phyloP scores from a whole-genome alignment of 768 basidiomycete species.

The Tylopilus sp. region DNA sequence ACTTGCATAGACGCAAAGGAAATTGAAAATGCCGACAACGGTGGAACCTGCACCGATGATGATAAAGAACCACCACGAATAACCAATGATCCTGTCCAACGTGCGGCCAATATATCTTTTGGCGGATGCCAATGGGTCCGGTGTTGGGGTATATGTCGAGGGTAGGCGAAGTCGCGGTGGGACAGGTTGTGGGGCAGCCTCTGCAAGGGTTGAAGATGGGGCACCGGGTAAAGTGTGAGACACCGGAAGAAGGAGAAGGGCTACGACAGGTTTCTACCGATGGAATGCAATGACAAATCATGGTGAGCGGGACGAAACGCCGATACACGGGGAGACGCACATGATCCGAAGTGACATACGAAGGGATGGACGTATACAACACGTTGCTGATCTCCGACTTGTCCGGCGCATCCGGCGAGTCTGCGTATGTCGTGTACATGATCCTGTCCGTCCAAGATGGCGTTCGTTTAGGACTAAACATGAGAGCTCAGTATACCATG shows the following conservation, averaged over 20 bases:
- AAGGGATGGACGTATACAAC: slow-evolving; percentile 76
- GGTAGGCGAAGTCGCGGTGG: slow-evolving; percentile 51
- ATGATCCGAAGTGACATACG: slow-evolving; percentile 89
- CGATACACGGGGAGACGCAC: slow-evolving; percentile 38
- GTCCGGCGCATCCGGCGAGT: slow-evolving; percentile 50
- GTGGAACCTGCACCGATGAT: slow-evolving; percentile 75
- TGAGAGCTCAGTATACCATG: neutral
- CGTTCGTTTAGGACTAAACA: slow-evolving; percentile 56
- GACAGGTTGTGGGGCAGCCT: slow-evolving; percentile 21
- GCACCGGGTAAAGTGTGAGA: slow-evolving; percentile 24
- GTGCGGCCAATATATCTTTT: slow-evolving; percentile 65
- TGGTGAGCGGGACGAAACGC: neutral
- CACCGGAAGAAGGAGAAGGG: slow-evolving; percentile 61
- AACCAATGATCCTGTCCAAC: slow-evolving; percentile 74
- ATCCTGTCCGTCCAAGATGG: slow-evolving; percentile 96
- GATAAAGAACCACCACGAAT: slow-evolving; percentile 74
- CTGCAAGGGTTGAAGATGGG: slow-evolving; percentile 14
- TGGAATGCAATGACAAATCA: neutral
- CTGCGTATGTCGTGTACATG: slow-evolving; percentile 74
- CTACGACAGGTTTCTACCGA: slow-evolving; percentile 80
- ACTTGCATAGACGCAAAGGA: slow-evolving; percentile 60
- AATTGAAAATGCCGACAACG: slow-evolving; percentile 68
- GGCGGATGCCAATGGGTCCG: slow-evolving; percentile 49
- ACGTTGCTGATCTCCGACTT: slow-evolving; percentile 58
- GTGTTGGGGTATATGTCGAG: slow-evolving; percentile 43